Conservation (phyloP, 345 rosid genomes). For the Physaria fendleri region DNA sequence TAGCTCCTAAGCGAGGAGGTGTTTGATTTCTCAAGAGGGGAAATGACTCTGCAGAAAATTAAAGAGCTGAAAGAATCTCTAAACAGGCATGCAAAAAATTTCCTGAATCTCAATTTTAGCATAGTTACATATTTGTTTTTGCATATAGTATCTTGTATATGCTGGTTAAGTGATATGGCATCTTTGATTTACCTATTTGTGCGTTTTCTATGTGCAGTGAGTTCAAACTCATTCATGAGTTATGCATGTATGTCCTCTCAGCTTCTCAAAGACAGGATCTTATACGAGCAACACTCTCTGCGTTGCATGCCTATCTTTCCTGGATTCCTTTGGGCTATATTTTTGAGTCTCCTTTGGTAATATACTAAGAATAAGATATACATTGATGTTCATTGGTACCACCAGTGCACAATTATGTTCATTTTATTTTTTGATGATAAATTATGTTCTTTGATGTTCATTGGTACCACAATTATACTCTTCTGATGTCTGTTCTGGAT, state of each 20-base stretch:
- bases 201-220: slow-evolving; percentile 59
- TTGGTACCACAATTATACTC: slow-evolving; percentile 6
- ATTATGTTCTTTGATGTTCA: slow-evolving; percentile 17
- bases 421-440: too few relatives aligned
- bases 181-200: slow-evolving; percentile 2
- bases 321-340: slow-evolving; percentile 99
- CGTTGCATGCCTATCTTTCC: slow-evolving; percentile 97
- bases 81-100: slow-evolving; percentile 59
- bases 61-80: slow-evolving; percentile 96
- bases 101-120: neutral
- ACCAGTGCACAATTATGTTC: too few relatives aligned
- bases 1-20: slow-evolving; percentile 99
- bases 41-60: slow-evolving; percentile 95
- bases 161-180: neutral
- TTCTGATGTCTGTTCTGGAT: slow-evolving; percentile 22
- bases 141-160: neutral
- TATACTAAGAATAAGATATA: slow-evolving; percentile 14
- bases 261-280: slow-evolving; percentile 97
- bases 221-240: slow-evolving; percentile 96
- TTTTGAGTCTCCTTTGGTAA: slow-evolving; percentile 95
- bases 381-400: slow-evolving; percentile 16
- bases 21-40: slow-evolving; percentile 98
- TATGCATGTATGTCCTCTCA: slow-evolving; percentile 93
- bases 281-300: slow-evolving; percentile 84
- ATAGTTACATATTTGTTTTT: neutral